Percentiles rank a stretch among this genome's conserved stretches.
These are phyloP conservation scores for Rhodotorula babjevae DNA, from an alignment of 768 basidiomycete species.

Conservation along the genomic window DNA sequence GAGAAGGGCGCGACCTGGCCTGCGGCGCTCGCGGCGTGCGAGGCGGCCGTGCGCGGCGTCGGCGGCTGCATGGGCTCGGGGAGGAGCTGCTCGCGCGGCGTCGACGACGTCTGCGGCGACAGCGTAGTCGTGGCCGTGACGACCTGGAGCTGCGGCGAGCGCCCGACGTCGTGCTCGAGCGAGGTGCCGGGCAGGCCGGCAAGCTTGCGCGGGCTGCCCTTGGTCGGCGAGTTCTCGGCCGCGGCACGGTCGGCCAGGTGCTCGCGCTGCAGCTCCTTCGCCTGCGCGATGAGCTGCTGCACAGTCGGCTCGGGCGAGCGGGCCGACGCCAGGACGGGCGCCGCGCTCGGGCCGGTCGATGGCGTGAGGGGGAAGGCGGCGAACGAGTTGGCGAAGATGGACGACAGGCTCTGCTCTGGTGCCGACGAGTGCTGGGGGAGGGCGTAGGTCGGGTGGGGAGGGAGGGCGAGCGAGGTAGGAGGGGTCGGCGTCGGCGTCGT, in stretches of 20 bases:
- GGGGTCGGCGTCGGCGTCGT: not conserved
- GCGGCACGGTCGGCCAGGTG: not conserved
- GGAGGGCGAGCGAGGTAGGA: not conserved
- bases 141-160: not conserved
- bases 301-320: not conserved
- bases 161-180: too few species aligned
- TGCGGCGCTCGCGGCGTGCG: not conserved
- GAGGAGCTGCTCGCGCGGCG: not conserved
- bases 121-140: not conserved
- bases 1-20: conserved; percentile 8
- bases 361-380: not conserved
- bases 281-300: conserved; percentile 1
- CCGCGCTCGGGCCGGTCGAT: too few species aligned
- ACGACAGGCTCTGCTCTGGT: not conserved
- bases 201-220: not conserved
- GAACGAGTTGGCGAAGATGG: conserved; percentile 4
- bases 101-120: not conserved
- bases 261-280: not conserved
- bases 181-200: not conserved
- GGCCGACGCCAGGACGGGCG: not conserved
- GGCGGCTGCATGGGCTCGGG: not conserved
- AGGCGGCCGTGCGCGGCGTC: not conserved
- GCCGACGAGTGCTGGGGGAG: not conserved
- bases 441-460: not conserved
- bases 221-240: not conserved